Evolutionary conservation across 345 rosid genomes (phyloP), one percentile per base, ranked within the genome.

Genomic region (Dimocarpus longan): DNA sequence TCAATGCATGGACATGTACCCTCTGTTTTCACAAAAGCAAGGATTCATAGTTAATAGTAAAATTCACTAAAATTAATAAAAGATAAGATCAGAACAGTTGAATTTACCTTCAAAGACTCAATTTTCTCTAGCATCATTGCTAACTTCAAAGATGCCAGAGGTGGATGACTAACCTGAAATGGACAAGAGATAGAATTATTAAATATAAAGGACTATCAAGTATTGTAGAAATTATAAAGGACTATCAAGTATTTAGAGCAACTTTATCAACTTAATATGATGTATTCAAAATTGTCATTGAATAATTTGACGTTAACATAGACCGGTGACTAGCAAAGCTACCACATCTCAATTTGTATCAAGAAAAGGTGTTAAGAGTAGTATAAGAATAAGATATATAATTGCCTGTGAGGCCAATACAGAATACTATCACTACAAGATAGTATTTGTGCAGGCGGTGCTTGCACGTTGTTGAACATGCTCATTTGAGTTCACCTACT

Each of bases 121-220:
- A 94, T 94, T 87, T 86, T 88, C 78, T 78, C 90, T 64, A 96
- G 85, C 91, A 87, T 80, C 15, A 94, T 78, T 78, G 95, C 89
- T 68, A 96, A 86, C 83, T 84, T 92, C 84, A 92, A 80, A 56
- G 93, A 82, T 18, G 81, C 57, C 74, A 92, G 54, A 68, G 98
- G 95, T 11, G 79, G 85, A 86, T 82, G 84, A 79, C 74, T 76
- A 56, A 78, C 83, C 98, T 94, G 90, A 81, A 81, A 85, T 22
- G 66, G 42, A 50, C 18, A 70, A 63, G 40, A 78, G 48, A 74
- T 32, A 13, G 1, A 32, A 32, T 32, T 32, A 32, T 32, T 73
- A 78, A 43, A 56, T 59, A 52, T 26, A 9, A 0, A 59, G 48
- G 42, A 42, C 19, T 15, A 75, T 67, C 28, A 67, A 37, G 42